Base-by-base conservation (phyloP, 768 basidiomycete genomes). In the Leccinum broughii region DNA sequence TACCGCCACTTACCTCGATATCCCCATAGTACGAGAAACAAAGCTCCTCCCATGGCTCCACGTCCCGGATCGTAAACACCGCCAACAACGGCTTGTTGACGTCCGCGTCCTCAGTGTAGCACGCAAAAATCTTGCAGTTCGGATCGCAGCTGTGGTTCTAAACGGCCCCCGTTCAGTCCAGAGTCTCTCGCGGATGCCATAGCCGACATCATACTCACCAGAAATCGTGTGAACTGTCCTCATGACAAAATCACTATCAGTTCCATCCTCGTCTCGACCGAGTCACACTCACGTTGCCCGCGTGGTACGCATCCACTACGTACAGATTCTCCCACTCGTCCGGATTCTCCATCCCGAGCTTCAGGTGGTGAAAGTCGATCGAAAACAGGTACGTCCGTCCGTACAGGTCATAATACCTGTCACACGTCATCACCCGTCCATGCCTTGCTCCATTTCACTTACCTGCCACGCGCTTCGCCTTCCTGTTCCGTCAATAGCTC, bases 141-240 rank as follows among this genome's bases (percentile, higher is more conserved):
- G 94, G 94, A 58, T 93, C 88, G 66, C 95, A 96, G 17, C 90
- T 93, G 65, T 97, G 93, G 64, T 96, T 97, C 93, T 95, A 60
- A 3, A 20, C 44, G 44, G 44, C 44, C n/a, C 44, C 44, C 44
- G 44, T 20, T 46, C 44, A 46, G 44, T 20, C 5, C n/a, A 46
- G 34, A 34, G 34, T 34, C 44, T 20, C 44, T 10, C 44, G 44
- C 44, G 10, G 10, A 46, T 46, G 44, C n/a, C 44, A 35, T 30
- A 15, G 26, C 11, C 11, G 55, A 26, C 34, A 8, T 28, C 34
- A 22, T 4, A 78, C 84, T 67, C 70, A 92, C 93, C 65, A 95
- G 74, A 68, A 92, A 96, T 34, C 94, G 84, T n/a, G 94, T 95
- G 73, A 95, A 94, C 93, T 95, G 64, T n/a, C n/a, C 56, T 30